These are phyloP conservation scores for Apiospora malaysiana DNA, from an alignment of 2,329 filamentous ascomycete species.

Conservation along the genomic window DNA sequence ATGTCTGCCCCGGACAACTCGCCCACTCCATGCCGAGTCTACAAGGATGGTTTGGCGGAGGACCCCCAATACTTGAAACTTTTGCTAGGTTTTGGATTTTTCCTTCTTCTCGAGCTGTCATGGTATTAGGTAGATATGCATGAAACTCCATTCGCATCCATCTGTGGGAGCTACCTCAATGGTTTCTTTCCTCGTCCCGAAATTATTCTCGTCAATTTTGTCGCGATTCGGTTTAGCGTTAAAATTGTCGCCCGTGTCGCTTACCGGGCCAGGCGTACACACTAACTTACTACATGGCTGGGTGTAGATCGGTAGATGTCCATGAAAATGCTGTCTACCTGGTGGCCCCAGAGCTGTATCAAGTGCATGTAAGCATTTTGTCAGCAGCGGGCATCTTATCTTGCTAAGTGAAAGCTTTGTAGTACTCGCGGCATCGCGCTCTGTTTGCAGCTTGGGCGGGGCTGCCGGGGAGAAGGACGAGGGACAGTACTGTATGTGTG, in stretches of 20 bases:
- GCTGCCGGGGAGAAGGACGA: background rate
- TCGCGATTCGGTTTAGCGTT: conserved; percentile 20
- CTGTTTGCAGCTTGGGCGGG: background rate
- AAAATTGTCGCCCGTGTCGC: background rate
- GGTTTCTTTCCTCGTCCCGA: background rate
- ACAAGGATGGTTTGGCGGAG: background rate
- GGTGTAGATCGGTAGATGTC: background rate
- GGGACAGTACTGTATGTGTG: background rate
- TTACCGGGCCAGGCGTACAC: background rate
- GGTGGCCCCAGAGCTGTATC: background rate
- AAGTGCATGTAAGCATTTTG: background rate
- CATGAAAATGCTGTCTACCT: background rate
- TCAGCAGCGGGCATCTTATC: background rate
- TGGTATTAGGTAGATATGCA: background rate
- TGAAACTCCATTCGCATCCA: background rate
- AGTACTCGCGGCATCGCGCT: background rate
- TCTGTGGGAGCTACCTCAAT: background rate
- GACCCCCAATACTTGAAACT: no score
- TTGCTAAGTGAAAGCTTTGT: background rate
- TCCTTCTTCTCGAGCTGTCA: background rate
- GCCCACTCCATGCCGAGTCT: background rate
- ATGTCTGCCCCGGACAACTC: background rate
- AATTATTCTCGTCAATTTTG: conserved; percentile 18
- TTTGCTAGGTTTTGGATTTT: background rate
- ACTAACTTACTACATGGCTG: background rate